phyloP scores from a whole-genome alignment of 2,329 filamentous ascomycete species.

The Penicillium brevicompactum region DNA sequence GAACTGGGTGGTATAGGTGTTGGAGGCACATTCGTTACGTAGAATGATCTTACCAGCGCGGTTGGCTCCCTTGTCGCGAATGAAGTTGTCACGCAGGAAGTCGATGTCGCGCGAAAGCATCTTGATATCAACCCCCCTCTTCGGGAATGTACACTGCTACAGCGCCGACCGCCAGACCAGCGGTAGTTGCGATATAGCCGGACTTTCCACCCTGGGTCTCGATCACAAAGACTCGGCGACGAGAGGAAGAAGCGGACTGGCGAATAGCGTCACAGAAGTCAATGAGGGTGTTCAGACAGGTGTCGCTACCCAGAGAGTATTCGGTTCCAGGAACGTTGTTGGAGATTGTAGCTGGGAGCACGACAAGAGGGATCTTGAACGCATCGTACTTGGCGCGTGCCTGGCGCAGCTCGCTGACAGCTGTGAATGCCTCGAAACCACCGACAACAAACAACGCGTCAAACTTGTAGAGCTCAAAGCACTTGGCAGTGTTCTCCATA shows the following conservation, averaged over 20 bases:
- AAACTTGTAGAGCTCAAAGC: conserved; percentile 84
- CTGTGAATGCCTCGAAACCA: conserved; percentile 95
- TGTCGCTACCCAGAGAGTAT: conserved; percentile 95
- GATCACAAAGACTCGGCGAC: conserved; percentile 93
- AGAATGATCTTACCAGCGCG: conserved; percentile 91
- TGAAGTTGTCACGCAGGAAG: conserved; percentile 83
- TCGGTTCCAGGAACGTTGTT: conserved; percentile 99
- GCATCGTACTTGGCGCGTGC: conserved; percentile 76
- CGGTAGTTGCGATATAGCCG: conserved; percentile 89
- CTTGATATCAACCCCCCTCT: conserved; percentile 89
- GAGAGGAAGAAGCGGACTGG: conserved; percentile 91
- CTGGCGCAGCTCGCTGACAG: conserved; percentile 82
- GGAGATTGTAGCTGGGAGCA: conserved; percentile 94
- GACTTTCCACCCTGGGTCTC: conserved; percentile 96
- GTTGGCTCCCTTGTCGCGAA: conserved; percentile 80
- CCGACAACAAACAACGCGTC: conserved; percentile 91
- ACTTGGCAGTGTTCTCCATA: conserved; percentile 76
- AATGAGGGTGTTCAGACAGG: conserved; percentile 92
- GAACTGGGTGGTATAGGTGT: conserved; percentile 86
- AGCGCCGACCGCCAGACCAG: conserved; percentile 88
- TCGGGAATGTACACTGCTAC: conserved; percentile 95
- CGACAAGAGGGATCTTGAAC: conserved; percentile 87
- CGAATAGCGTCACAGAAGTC: conserved; percentile 97
- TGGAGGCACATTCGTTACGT: conserved; percentile 92
- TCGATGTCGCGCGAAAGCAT: conserved; percentile 91